Evolutionary conservation across 2,329 filamentous ascomycete species (phyloP), one percentile per base, ranked within the genome.

Genomic region (Capronia americana): DNA sequence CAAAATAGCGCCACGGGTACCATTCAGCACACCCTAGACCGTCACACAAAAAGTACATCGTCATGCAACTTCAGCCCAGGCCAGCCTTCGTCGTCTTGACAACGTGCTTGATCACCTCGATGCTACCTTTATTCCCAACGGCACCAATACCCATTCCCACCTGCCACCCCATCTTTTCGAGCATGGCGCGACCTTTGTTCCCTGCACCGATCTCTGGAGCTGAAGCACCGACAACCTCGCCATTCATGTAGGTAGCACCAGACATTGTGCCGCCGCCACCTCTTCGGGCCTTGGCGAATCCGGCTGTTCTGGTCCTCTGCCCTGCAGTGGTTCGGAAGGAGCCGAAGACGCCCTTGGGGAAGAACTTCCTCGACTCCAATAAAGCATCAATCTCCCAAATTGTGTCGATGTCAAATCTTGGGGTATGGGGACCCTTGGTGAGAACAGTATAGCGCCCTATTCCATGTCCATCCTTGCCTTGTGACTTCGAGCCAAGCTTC

Each of bases 111-210:
- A 99, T 90, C 0, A 94, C 94, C 68, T 92, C 87, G 70, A 96
- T 79, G 60, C 97, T 95, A 34, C 95, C 95, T 77, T 95, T 92
- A 77, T 96, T 97, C 69, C 96, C 88, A 1, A 83, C 76, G 11
- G 91, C 87, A 60, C 95, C 95, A 0, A 99, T 84, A 1, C 91
- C 91, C 75, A 90, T 96, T 4, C 95, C 95, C 60, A 85, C 90
- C 68, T 87, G 91, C 93, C 95, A 99, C 3, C 95, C 95, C 95
- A 98, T 98, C 80, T 95, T 98, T 80, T 96, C 92, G 70, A 99
- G 80, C 88, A 99, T 91, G 2, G 88, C 87, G 58, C 92, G 87
- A 11, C 95, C 95, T 71, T 88, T 92, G 76, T 97, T 98, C 61
- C 90, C 91, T 4, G 83, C 82, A 0, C 92, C 91, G 34, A 99